Percentiles rank a stretch among this genome's conserved stretches.
phyloP scores from a whole-genome alignment of 768 basidiomycete species.

The Termitomyces sp. region DNA sequence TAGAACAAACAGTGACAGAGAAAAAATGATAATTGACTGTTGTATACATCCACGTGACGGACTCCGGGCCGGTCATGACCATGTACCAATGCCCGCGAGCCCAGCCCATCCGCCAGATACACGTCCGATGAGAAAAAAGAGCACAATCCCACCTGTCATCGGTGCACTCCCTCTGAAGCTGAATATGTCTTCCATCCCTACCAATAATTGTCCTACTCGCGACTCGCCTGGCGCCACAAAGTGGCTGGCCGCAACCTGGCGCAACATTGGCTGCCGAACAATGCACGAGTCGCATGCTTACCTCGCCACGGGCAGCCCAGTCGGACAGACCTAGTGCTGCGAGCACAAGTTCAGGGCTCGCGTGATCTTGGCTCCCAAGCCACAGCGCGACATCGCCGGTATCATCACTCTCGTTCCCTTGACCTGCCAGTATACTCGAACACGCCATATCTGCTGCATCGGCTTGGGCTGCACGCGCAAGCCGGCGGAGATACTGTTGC shows the following conservation, averaged over 20 bases:
- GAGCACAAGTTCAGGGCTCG: slow-evolving; percentile 21
- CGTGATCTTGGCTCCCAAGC: slow-evolving; percentile 39
- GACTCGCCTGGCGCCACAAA: not conserved
- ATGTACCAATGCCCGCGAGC: slow-evolving; percentile 29
- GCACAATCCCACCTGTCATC: slow-evolving; percentile 19
- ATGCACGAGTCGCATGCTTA: slow-evolving; percentile 8
- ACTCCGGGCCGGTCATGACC: slow-evolving; percentile 16
- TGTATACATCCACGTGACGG: slow-evolving; percentile 5
- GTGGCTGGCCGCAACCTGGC: not conserved
- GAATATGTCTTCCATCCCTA: slow-evolving; percentile 16
- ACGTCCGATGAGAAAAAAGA: slow-evolving; percentile 34
- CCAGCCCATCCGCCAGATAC: slow-evolving; percentile 27
- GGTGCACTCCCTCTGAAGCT: slow-evolving; percentile 20
- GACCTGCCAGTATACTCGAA: slow-evolving; percentile 50
- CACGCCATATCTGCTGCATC: slow-evolving; percentile 34
- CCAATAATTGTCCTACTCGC: slow-evolving; percentile 4
- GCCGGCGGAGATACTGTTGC: slow-evolving; percentile 20
- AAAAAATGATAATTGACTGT: not conserved
- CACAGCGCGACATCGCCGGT: slow-evolving; percentile 47
- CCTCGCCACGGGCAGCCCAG: slow-evolving; percentile 13
- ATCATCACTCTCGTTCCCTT: slow-evolving; percentile 52
- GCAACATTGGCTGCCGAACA: slow-evolving; percentile 5
- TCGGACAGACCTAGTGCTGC: slow-evolving; percentile 24
- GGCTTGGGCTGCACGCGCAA: slow-evolving; percentile 32
- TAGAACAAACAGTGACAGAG: not conserved